Conservation (phyloP, 352 stramenopile species). For the Phytopythium oedochilum region DNA sequence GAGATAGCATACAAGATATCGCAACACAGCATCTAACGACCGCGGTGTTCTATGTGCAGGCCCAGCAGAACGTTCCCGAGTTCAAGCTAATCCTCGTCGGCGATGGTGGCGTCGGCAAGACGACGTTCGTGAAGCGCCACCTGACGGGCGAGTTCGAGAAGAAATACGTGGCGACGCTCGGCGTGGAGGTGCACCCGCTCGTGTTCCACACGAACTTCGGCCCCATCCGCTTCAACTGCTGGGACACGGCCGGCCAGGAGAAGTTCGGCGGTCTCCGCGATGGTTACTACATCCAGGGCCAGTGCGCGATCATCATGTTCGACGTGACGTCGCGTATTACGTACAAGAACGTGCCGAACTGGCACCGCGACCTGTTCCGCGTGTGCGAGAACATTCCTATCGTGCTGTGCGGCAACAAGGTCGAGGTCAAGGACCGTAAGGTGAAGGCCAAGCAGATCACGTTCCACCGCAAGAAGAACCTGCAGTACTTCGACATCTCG, state of each 20-base stretch:
- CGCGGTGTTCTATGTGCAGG: conserved; percentile 13
- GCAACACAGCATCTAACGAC: background rate
- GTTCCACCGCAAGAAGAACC: conserved; percentile 99
- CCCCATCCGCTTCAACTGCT: conserved; percentile 99
- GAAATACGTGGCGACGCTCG: conserved; percentile 99
- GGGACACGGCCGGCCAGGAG: conserved; percentile 99
- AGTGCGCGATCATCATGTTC: conserved; percentile 99
- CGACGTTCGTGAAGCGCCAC: conserved; percentile 99
- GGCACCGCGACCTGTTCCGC: conserved; percentile 98
- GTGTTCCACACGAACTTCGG: conserved; percentile 99
- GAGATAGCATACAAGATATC: background rate
- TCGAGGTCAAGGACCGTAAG: conserved; percentile 99
- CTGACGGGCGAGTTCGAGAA: conserved; percentile 99
- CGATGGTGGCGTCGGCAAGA: conserved; percentile 99
- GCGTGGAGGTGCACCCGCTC: conserved; percentile 99
- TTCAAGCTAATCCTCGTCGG: conserved; percentile 99
- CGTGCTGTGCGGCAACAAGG: conserved; percentile 99
- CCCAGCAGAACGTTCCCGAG: conserved; percentile 92
- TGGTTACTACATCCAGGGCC: conserved; percentile 98
- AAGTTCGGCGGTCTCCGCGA: conserved; percentile 96
- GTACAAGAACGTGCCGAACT: conserved; percentile 99
- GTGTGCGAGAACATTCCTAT: conserved; percentile 99
- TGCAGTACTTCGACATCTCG: conserved; percentile 99
- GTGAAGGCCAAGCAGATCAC: conserved; percentile 99
- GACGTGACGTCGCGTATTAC: conserved; percentile 99